Percentiles rank a stretch among this genome's conserved stretches.
phyloP scores from a whole-genome alignment of 2,329 filamentous ascomycete genomes.

The Fusarium paranaense region DNA sequence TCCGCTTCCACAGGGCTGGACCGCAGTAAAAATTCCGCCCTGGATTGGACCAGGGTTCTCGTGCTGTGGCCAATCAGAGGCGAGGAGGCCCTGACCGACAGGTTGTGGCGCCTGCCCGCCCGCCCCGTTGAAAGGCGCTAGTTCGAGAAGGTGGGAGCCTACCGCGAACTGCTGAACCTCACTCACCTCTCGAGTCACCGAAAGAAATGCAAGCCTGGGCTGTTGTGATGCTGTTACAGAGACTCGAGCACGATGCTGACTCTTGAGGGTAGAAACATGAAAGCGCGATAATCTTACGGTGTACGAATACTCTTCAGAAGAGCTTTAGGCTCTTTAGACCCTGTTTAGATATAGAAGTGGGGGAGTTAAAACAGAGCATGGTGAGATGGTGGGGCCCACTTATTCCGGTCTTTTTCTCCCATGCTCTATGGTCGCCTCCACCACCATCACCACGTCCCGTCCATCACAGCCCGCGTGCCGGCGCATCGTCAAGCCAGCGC shows the following conservation, averaged over 20 bases:
- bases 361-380: not conserved
- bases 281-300: not conserved
- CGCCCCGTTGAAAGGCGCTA: conserved; percentile 28
- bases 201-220: not conserved
- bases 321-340: not conserved
- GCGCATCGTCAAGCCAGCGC: conserved; percentile 2
- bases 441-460: not conserved
- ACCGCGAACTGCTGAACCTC: conserved; percentile 20
- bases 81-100: conserved; percentile 14
- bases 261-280: not conserved
- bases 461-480: not conserved
- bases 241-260: not conserved
- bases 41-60: conserved; percentile 1
- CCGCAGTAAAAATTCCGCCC: conserved; percentile 26
- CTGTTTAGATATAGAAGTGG: not conserved
- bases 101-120: conserved; percentile 32
- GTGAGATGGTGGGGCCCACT: not conserved
- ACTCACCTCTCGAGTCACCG: not conserved
- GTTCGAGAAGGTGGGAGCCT: conserved; percentile 17
- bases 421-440: not conserved
- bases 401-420: conserved; percentile 8
- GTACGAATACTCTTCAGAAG: not conserved
- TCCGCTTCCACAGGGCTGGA: conserved; percentile 37
- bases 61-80: conserved; percentile 15
- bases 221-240: not conserved